Base-by-base conservation (phyloP, 129 eudicot genomes). In the Helianthus annuus region DNA sequence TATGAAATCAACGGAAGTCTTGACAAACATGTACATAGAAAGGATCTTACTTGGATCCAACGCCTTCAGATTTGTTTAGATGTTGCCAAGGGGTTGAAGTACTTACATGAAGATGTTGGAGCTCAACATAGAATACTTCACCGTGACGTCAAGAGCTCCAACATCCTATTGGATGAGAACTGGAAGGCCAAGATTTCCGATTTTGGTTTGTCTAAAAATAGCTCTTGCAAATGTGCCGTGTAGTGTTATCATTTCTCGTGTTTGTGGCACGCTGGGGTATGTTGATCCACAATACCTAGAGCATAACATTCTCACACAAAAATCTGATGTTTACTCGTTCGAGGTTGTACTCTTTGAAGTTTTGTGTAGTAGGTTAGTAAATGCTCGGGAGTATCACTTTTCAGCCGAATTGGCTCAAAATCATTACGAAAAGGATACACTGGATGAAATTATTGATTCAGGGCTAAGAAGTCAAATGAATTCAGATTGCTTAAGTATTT, bases 121-220 rank as follows among this genome's bases (percentile, higher is more conserved):
- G 11, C 49, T n/a, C 51, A 36, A 52, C 49, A 69, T 4, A 53
- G 63, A 69, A 40, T 69, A 15, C 15, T 69, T 7, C 73, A 69
- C 11, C 73, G 73, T 69, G 73, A 69, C 8, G 5, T 69, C 12
- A 69, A 69, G 49, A 69, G 74, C 17, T 34, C 74, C 8, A 69
- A 69, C 74, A 69, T 69, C 38, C 19, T 69, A 34, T 36, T 69
- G 32, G 51, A 69, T 36, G 74, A 52, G 19, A 69, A 69, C 14
- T 53, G 34, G 63, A 69, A 17, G 7, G 74, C 74, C 10, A 69
- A 69, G 51, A 36, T 69, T 69, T 69, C 63, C 0, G 74, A 69
- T 69, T 69, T 69, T 52, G 74, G 74, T 19, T 69, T 69, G 48
- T 69, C 74, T 6, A 69, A 69, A 69, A 69, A 51, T 69, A 69